Conservation (phyloP, 768 basidiomycete genomes). For the Boletus rubropictus region DNA sequence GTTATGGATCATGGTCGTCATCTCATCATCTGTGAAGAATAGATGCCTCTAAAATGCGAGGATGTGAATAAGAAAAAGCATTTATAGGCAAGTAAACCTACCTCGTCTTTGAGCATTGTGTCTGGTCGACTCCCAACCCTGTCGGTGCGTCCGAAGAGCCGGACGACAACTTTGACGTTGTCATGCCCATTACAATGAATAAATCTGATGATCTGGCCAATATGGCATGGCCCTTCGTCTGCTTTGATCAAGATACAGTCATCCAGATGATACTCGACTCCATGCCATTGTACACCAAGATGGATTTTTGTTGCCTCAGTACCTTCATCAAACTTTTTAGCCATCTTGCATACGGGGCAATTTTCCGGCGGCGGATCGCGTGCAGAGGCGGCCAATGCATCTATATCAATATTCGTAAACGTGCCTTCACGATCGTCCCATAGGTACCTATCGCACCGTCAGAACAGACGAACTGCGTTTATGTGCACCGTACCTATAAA, state of each 20-base stretch:
- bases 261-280: constrained; percentile 48
- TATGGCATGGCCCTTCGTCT: constrained; percentile 44
- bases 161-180: constrained; percentile 29
- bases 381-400: constrained; percentile 11
- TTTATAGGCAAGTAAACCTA: constrained; percentile 14
- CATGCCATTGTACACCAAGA: constrained; percentile 43
- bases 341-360: constrained; percentile 45
- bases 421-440: constrained; percentile 44
- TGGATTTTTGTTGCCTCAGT: constrained; percentile 25
- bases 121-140: constrained; percentile 34
- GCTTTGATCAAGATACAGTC: constrained; percentile 56
- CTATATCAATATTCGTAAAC: constrained; percentile 39
- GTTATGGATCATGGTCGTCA: constrained; percentile 28
- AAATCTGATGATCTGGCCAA: constrained; percentile 48
- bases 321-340: constrained; percentile 31
- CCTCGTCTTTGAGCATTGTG: constrained; percentile 51
- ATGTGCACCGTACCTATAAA: constrained; percentile 45
- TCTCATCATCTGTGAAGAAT: constrained; percentile 49
- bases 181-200: constrained; percentile 14
- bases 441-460: constrained; percentile 36
- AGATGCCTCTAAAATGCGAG: constrained; percentile 46
- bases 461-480: neutral
- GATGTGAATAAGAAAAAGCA: neutral
- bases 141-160: constrained; percentile 48
- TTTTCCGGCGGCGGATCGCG: constrained; percentile 40